A percentile compares a stretch with the other conserved stretches of the same genome.
phyloP scores from a whole-genome alignment of 768 basidiomycete species.

The Leccinum rimulosum region DNA sequence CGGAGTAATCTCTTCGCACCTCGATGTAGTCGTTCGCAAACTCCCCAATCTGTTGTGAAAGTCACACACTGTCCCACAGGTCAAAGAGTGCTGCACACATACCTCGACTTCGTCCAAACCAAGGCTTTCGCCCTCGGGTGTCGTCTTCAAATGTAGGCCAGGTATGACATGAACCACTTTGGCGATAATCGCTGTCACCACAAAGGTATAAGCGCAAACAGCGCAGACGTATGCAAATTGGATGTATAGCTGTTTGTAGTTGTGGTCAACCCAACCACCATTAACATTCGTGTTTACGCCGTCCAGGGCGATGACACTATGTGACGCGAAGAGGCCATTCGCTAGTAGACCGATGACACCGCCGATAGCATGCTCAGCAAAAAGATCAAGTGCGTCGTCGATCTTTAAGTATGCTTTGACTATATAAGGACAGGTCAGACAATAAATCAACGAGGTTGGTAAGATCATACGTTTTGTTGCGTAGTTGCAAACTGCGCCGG shows the following conservation, averaged over 20 bases:
- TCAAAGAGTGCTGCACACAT: constrained; percentile 11
- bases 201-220: constrained; percentile 56
- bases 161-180: constrained; percentile 57
- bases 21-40: constrained; percentile 71
- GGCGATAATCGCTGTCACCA: constrained; percentile 58
- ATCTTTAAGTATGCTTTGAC: constrained; percentile 68
- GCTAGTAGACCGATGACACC: constrained; percentile 72
- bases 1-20: constrained; percentile 61
- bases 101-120: constrained; percentile 77
- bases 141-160: constrained; percentile 52
- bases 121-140: constrained; percentile 53
- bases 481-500: constrained; percentile 76
- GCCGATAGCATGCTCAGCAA: constrained; percentile 87
- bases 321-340: constrained; percentile 75
- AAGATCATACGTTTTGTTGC: constrained; percentile 68
- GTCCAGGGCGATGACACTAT: constrained; percentile 62
- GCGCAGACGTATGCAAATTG: constrained; percentile 68
- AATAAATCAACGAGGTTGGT: not conserved
- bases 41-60: constrained; percentile 52
- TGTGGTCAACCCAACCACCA: constrained; percentile 73
- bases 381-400: constrained; percentile 91
- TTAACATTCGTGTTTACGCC: constrained; percentile 51
- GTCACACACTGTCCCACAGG: not conserved
- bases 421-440: constrained; percentile 31
- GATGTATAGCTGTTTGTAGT: constrained; percentile 79